phyloP scores from a whole-genome alignment of 306 rosid genomes.

The Quercus glauca region DNA sequence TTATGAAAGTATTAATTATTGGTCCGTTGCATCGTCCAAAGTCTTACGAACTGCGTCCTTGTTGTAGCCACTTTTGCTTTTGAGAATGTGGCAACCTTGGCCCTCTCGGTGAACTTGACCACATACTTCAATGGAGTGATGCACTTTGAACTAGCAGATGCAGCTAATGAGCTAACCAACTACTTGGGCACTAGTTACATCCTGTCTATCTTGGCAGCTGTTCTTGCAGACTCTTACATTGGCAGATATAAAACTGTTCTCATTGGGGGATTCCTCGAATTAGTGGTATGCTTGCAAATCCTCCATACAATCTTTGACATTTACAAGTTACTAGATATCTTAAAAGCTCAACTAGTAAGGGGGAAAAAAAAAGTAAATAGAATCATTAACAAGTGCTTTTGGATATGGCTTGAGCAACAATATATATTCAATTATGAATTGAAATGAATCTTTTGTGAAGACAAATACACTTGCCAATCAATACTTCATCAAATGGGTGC shows the following conservation, averaged over 20 bases:
- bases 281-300: constrained; percentile 44
- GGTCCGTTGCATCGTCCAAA: too few species aligned
- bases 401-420: too few species aligned
- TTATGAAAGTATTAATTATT: too few species aligned
- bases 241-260: constrained; percentile 67
- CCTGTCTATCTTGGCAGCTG: constrained; percentile 62
- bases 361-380: too few species aligned
- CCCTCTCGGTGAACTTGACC: constrained; percentile 78
- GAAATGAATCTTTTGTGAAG: too few species aligned
- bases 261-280: constrained; percentile 57
- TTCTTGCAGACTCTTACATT: constrained; percentile 67
- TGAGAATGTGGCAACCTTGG: constrained; percentile 68
- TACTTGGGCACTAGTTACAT: constrained; percentile 69
- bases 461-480: too few species aligned
- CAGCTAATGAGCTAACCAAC: constrained; percentile 83
- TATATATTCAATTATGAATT: too few species aligned
- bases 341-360: too few species aligned
- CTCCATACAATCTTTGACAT: not conserved
- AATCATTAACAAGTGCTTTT: too few species aligned
- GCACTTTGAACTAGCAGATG: constrained; percentile 71
- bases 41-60: not conserved
- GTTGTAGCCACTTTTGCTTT: constrained; percentile 57
- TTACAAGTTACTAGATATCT: too few species aligned
- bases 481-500: too few species aligned
- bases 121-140: constrained; percentile 62